phyloP scores from a whole-genome alignment of 768 basidiomycete genomes.

The Lentinus brumalis region DNA sequence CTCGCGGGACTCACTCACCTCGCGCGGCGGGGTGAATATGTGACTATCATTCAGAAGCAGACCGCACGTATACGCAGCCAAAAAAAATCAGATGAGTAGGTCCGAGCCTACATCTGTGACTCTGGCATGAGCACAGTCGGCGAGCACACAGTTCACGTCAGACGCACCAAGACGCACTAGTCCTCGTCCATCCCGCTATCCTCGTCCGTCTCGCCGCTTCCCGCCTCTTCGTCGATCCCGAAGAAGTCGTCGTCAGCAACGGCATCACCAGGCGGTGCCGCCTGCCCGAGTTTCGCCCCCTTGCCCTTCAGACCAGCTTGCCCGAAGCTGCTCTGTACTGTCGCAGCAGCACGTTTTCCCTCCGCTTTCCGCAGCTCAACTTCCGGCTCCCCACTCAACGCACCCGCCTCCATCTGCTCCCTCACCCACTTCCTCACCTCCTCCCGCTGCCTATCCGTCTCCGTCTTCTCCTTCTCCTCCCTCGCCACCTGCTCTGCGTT shows the following conservation, averaged over 20 bases:
- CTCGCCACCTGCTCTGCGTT: conserved; percentile 11
- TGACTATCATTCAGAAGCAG: no score
- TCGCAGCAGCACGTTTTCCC: neutral
- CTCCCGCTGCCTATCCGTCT: conserved; percentile 54
- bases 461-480: conserved; percentile 19
- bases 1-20: no score
- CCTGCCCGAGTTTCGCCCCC: neutral
- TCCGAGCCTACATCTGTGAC: no score
- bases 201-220: conserved; percentile 7
- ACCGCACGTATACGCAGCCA: no score
- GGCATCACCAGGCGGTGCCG: neutral
- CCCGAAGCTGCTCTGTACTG: neutral
- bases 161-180: neutral
- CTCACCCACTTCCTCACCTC: conserved; percentile 63
- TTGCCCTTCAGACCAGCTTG: neutral
- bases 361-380: conserved; percentile 29
- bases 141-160: no score
- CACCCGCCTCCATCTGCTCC: conserved; percentile 59
- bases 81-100: no score
- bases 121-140: no score
- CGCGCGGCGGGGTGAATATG: no score
- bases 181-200: neutral
- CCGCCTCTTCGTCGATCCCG: conserved; percentile 26
- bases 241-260: conserved; percentile 36
- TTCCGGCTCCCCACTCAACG: conserved; percentile 65